A percentile compares a stretch with the other conserved stretches of the same genome.
These are phyloP conservation scores for Diutina mesorugosa DNA, from an alignment of 1,139 yeast genomes.

Conservation along the genomic window DNA sequence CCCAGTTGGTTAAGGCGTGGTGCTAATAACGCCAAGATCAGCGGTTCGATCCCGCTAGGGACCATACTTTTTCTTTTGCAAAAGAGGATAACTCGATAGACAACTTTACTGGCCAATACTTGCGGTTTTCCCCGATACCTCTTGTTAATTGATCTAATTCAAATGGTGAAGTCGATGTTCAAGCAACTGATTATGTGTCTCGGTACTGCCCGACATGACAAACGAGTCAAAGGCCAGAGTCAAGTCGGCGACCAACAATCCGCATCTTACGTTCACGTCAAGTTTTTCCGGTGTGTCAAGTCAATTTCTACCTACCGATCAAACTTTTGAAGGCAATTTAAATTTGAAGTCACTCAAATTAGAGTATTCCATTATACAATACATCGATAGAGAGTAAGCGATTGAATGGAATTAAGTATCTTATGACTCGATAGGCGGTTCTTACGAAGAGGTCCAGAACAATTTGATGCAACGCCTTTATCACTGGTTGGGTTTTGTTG, in stretches of 20 bases:
- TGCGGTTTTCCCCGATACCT: too few relatives aligned
- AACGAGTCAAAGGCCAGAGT: not conserved
- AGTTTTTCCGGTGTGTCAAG: not conserved
- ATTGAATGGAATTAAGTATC: too few relatives aligned
- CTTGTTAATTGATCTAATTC: too few relatives aligned
- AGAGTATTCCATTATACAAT: too few relatives aligned
- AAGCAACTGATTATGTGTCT: not conserved
- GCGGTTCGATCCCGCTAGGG: constrained; percentile 85
- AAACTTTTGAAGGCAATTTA: too few relatives aligned
- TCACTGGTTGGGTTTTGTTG: not conserved
- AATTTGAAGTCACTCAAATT: too few relatives aligned
- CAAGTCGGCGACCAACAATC: not conserved
- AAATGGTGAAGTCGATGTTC: too few relatives aligned
- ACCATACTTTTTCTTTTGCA: constrained; percentile 22
- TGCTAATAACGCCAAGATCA: constrained; percentile 79
- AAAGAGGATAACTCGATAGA: too few relatives aligned
- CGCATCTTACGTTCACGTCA: not conserved
- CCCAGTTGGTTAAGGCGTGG: constrained; percentile 89
- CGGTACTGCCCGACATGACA: not conserved
- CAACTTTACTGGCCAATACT: too few relatives aligned
- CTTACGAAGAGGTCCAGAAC: not conserved
- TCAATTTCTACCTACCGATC: not conserved
- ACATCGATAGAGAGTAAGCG: too few relatives aligned
- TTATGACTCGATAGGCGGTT: too few relatives aligned
- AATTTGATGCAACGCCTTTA: not conserved